Base-by-base conservation (phyloP, 1,139 yeast genomes). In the Pneumocystis carinii region DNA sequence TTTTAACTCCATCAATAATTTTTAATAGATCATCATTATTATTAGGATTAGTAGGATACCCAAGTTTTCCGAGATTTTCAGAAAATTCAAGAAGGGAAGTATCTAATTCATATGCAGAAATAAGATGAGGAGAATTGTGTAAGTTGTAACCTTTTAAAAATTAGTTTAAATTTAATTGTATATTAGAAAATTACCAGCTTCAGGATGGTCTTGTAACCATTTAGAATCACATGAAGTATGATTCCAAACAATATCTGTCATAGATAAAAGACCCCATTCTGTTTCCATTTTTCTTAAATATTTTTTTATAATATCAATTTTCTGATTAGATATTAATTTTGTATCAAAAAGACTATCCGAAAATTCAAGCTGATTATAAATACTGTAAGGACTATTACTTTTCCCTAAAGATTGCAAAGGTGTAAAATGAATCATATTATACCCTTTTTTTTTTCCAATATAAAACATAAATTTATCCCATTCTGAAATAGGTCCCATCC, bases 381-480 rank as follows among this genome's bases (percentile, higher is more conserved):
- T 87, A 3, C 96, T 87, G 71, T 90, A 92, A 0, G 98, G 97
- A 8, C 97, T 90, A 72, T 90, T 81, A 0, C 96, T 87, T 64
- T 80, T 85, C 36, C 98, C 98, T 62, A 97, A 79, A 67, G 84
- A 76, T 74, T 90, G 97, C 67, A 92, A 78, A 0, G 98, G 98
- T 1, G 97, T 90, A 72, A 92, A 92, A 75, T 92, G 98, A 60
- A 92, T 77, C 96, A 90, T 88, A 73, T 92, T 92, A 77, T 90
- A 92, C 24, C 94, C 92, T 74, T 92, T 92, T 10, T 75, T 73
- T 19, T 84, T 76, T 57, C 61, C 55, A 59, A 92, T 81, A 62
- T 81, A 80, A 3, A 74, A 71, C 66, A 92, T 86, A 65, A 87
- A 76, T 1, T 75, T 72, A 65, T 82, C 82, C 97, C 97, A 92